Evolutionary conservation across 2,329 filamentous ascomycete genomes (phyloP).

Genomic region (Byssochlamys sp.): DNA sequence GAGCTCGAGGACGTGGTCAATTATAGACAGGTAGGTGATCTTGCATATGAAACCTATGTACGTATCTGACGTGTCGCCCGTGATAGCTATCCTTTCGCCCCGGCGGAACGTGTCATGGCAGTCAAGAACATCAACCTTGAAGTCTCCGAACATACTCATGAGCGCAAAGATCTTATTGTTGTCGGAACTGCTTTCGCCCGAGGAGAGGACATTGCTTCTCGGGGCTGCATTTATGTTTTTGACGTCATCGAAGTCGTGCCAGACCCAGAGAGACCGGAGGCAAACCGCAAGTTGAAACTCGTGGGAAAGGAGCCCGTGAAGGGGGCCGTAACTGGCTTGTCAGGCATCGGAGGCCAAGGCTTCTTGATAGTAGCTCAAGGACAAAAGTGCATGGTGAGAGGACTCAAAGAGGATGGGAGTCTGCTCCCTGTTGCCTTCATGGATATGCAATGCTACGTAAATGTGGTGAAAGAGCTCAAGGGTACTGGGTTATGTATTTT

Average conservation of each 20-base stretch:
- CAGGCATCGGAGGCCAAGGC: constrained; percentile 74
- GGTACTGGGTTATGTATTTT: constrained; percentile 78
- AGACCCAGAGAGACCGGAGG: constrained; percentile 74
- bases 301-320: constrained; percentile 85
- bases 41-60: not conserved
- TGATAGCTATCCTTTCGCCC: constrained; percentile 54
- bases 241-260: constrained; percentile 88
- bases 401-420: constrained; percentile 87
- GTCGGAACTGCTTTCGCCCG: constrained; percentile 78
- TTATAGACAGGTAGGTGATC: constrained; percentile 56
- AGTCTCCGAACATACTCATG: constrained; percentile 80
- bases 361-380: constrained; percentile 86
- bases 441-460: constrained; percentile 92
- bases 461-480: constrained; percentile 70
- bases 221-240: constrained; percentile 79
- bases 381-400: constrained; percentile 93
- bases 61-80: constrained; percentile 5
- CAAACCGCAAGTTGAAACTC: constrained; percentile 72
- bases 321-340: constrained; percentile 79
- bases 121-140: constrained; percentile 78
- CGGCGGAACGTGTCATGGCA: constrained; percentile 67
- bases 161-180: constrained; percentile 69
- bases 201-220: constrained; percentile 80
- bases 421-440: constrained; percentile 91
- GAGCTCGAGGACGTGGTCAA: constrained; percentile 64